These are phyloP conservation scores for Juglanconis juglandina DNA, from an alignment of 2,329 filamentous ascomycete species.

Conservation along the genomic window DNA sequence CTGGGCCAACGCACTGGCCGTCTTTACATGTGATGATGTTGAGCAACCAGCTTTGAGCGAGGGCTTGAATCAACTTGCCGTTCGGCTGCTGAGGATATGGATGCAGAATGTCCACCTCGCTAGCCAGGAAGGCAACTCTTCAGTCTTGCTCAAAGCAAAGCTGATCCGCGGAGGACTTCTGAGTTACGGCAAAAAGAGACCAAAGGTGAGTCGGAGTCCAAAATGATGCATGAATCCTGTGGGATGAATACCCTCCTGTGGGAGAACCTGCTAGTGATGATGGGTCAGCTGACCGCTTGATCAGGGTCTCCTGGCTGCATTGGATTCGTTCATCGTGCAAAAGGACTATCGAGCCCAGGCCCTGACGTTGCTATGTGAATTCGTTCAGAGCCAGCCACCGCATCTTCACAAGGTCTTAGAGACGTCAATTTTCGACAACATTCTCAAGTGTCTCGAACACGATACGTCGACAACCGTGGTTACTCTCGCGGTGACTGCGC, in stretches of 20 bases:
- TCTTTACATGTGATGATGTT: slow-evolving; percentile 61
- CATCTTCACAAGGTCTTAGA: slow-evolving; percentile 72
- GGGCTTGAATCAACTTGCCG: slow-evolving; percentile 47
- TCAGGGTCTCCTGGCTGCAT: slow-evolving; percentile 61
- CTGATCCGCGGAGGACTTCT: slow-evolving; percentile 51
- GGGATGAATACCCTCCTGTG: background rate
- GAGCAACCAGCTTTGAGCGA: slow-evolving; percentile 41
- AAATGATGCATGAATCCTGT: background rate
- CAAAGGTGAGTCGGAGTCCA: slow-evolving; percentile 40
- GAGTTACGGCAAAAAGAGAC: slow-evolving; percentile 64
- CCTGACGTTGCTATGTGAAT: slow-evolving; percentile 66
- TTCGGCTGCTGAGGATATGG: slow-evolving; percentile 56
- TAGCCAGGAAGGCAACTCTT: slow-evolving; percentile 34
- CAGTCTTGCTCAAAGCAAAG: slow-evolving; percentile 45
- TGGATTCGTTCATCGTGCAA: slow-evolving; percentile 65
- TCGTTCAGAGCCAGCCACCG: slow-evolving; percentile 72
- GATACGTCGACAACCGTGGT: slow-evolving; percentile 76
- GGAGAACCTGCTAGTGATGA: background rate
- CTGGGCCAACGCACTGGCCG: slow-evolving; percentile 59
- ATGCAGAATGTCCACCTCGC: slow-evolving; percentile 43
- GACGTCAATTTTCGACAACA: slow-evolving; percentile 67
- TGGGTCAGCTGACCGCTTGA: slow-evolving; percentile 22
- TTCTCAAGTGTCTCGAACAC: slow-evolving; percentile 70
- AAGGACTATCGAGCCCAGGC: slow-evolving; percentile 61
- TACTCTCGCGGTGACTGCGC: slow-evolving; percentile 68